Percentiles rank a stretch among this genome's conserved stretches.
These are phyloP conservation scores for Pseudocercospora musae DNA, from an alignment of 2,329 filamentous ascomycete species.

Conservation along the genomic window DNA sequence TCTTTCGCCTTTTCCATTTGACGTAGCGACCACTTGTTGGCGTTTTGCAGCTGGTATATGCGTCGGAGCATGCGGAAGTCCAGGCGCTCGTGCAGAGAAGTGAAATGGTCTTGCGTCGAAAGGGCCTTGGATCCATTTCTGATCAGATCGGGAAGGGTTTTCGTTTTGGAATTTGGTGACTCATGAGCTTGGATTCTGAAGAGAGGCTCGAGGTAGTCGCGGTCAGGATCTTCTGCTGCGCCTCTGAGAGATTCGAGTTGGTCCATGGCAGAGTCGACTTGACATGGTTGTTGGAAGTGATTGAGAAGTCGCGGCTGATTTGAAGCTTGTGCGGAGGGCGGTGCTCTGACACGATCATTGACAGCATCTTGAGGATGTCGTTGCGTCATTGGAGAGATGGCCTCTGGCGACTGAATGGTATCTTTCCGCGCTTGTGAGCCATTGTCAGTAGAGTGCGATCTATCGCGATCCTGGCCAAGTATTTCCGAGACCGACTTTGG, in stretches of 20 bases:
- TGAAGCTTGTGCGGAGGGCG: not conserved
- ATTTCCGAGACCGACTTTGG: slow-evolving; percentile 73
- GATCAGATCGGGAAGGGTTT: slow-evolving; percentile 66
- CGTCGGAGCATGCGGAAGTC: slow-evolving; percentile 81
- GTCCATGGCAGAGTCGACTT: slow-evolving; percentile 18
- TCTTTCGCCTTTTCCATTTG: slow-evolving; percentile 84
- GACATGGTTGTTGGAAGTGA: slow-evolving; percentile 8
- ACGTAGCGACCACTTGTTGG: slow-evolving; percentile 86
- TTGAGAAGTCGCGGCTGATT: slow-evolving; percentile 7
- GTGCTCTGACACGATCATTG: not conserved
- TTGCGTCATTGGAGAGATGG: slow-evolving; percentile 37
- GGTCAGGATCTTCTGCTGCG: slow-evolving; percentile 45
- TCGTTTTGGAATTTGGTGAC: slow-evolving; percentile 48
- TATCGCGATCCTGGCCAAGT: slow-evolving; percentile 58
- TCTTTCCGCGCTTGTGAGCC: slow-evolving; percentile 9
- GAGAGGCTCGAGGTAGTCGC: slow-evolving; percentile 62
- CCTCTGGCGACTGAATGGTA: slow-evolving; percentile 20
- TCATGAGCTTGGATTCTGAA: slow-evolving; percentile 58
- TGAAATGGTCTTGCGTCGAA: slow-evolving; percentile 77
- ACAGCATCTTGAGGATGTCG: slow-evolving; percentile 38
- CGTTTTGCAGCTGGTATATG: slow-evolving; percentile 86
- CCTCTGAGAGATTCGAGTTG: slow-evolving; percentile 43
- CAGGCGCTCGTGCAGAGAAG: slow-evolving; percentile 80
- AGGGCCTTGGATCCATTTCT: slow-evolving; percentile 84
- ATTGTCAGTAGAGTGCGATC: slow-evolving; percentile 28